Conservation (phyloP, 129 eudicot species). For the Saussurea involucrata region DNA sequence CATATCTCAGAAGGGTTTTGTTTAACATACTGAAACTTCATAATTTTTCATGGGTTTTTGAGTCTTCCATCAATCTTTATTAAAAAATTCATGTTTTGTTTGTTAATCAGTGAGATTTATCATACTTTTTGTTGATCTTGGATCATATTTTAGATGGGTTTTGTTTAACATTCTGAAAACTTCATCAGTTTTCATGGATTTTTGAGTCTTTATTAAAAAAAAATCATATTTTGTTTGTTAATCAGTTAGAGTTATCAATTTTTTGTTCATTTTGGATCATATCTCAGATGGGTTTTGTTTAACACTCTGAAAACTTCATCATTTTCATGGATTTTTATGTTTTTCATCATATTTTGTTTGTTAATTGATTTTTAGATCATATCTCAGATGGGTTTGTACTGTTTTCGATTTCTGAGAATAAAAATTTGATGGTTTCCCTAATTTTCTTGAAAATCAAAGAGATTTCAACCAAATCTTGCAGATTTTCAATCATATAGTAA, state of each 20-base stretch:
- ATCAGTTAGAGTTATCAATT: not conserved
- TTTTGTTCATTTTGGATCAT: not conserved
- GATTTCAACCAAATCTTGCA: not conserved
- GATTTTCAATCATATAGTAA: not conserved
- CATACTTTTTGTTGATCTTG: too few relatives aligned
- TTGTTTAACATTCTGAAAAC: too few relatives aligned
- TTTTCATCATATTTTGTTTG: not conserved
- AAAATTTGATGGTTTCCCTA: not conserved
- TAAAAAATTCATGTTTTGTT: not conserved
- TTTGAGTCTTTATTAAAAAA: too few relatives aligned
- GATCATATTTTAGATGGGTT: too few relatives aligned
- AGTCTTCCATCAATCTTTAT: not conserved
- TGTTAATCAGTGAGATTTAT: too few relatives aligned
- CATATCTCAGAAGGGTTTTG: not conserved
- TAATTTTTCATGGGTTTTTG: not conserved
- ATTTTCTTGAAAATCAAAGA: not conserved
- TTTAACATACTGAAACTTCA: too few relatives aligned
- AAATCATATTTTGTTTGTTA: too few relatives aligned
- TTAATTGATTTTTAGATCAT: not conserved
- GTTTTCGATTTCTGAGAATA: not conserved
- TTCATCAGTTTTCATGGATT: too few relatives aligned
- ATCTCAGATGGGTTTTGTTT: too few relatives aligned
- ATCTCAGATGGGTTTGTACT: not conserved
- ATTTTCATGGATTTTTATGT: not conserved
- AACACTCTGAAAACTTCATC: not conserved